A percentile compares a stretch with the other conserved stretches of the same genome.
Evolutionary conservation across 176 grass and related monocot species (phyloP).

Genomic region (Musa troglodytarum): DNA sequence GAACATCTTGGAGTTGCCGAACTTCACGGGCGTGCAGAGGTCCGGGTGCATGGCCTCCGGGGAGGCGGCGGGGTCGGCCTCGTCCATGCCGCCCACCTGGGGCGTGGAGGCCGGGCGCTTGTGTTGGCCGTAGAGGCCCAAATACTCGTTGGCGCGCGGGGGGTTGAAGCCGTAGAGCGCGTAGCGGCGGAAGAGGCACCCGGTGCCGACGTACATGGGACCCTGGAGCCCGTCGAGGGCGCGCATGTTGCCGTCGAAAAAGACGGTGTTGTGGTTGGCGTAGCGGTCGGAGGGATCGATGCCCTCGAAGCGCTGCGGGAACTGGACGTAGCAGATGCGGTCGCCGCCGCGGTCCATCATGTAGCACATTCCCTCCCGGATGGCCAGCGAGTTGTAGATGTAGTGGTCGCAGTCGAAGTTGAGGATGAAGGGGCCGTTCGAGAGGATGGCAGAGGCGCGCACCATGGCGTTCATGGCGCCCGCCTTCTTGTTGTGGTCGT

Average conservation of each 20-base stretch:
- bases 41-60: slow-evolving; percentile 34
- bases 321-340: slow-evolving; percentile 65
- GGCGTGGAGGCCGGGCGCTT: slow-evolving; percentile 19
- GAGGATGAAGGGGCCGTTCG: slow-evolving; percentile 88
- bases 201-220: slow-evolving; percentile 53
- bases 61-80: slow-evolving; percentile 17
- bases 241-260: slow-evolving; percentile 76
- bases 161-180: slow-evolving; percentile 50
- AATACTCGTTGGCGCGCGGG: slow-evolving; percentile 39
- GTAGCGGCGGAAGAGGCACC: slow-evolving; percentile 40
- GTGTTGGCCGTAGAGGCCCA: slow-evolving; percentile 35
- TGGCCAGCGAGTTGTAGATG: slow-evolving; percentile 68
- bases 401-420: slow-evolving; percentile 99
- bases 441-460: slow-evolving; percentile 72
- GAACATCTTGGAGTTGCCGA: slow-evolving; percentile 69
- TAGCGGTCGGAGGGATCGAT: slow-evolving; percentile 50
- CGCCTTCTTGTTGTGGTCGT: slow-evolving; percentile 95
- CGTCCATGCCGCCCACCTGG: background rate
- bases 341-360: slow-evolving; percentile 85
- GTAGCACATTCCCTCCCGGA: slow-evolving; percentile 81
- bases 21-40: slow-evolving; percentile 40
- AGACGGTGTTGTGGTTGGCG: slow-evolving; percentile 64
- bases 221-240: slow-evolving; percentile 47
- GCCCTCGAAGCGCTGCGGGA: slow-evolving; percentile 46
- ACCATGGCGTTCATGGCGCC: slow-evolving; percentile 94